A percentile compares a stretch with the other conserved stretches of the same genome.
These are phyloP conservation scores for Tulasnella sp. DNA, from an alignment of 768 basidiomycete species.

Conservation along the genomic window DNA sequence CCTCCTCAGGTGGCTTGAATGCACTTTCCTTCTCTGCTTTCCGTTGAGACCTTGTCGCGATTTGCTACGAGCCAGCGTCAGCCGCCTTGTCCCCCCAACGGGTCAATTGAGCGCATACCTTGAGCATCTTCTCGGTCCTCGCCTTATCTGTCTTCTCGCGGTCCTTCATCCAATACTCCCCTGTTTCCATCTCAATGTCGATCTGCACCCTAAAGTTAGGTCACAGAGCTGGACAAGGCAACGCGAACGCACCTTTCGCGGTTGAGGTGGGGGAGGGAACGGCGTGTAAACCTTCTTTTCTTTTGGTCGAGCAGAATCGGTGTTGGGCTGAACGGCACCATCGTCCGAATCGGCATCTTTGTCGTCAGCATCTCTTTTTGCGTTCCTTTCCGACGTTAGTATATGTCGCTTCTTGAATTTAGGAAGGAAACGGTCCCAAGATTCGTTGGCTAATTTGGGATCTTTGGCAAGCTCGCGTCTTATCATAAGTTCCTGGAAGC, in stretches of 20 bases:
- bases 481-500: slow-evolving; percentile 88
- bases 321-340: not conserved
- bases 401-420: slow-evolving; percentile 89
- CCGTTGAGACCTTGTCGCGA: slow-evolving; percentile 53
- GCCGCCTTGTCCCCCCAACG: not conserved
- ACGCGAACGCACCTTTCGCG: slow-evolving; percentile 55
- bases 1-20: slow-evolving; percentile 79
- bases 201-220: slow-evolving; percentile 35
- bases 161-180: slow-evolving; percentile 95
- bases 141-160: slow-evolving; percentile 74
- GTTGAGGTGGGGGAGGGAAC: slow-evolving; percentile 89
- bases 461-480: slow-evolving; percentile 95
- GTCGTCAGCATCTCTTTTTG: slow-evolving; percentile 71
- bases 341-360: slow-evolving; percentile 26
- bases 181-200: slow-evolving; percentile 88
- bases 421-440: slow-evolving; percentile 96
- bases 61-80: slow-evolving; percentile 45
- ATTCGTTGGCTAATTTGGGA: slow-evolving; percentile 83
- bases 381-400: slow-evolving; percentile 87
- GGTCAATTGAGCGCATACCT: slow-evolving; percentile 33
- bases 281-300: slow-evolving; percentile 95
- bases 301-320: slow-evolving; percentile 25
- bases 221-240: not conserved
- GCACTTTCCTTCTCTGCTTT: slow-evolving; percentile 74
- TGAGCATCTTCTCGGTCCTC: slow-evolving; percentile 57